These are phyloP conservation scores for Harringtonia lauricola DNA, from an alignment of 2,329 filamentous ascomycete genomes.

Conservation along the genomic window DNA sequence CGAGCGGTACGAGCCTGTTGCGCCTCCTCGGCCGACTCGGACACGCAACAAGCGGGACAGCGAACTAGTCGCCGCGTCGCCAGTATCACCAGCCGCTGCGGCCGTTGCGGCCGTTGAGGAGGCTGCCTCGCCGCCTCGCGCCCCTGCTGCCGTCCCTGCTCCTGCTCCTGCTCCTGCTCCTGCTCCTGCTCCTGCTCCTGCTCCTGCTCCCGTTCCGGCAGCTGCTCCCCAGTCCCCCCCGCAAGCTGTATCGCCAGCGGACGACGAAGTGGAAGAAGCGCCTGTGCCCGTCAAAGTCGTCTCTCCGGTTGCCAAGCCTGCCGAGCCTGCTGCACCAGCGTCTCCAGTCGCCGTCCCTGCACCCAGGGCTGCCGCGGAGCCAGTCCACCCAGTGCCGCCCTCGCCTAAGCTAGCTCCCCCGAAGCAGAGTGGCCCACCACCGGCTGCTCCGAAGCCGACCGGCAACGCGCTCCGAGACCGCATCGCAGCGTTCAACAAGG, in stretches of 20 bases:
- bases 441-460: slow-evolving; percentile 61
- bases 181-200: slow-evolving; percentile 13
- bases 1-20: slow-evolving; percentile 84
- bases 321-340: slow-evolving; percentile 17
- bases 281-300: slow-evolving; percentile 10
- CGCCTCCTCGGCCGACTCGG: slow-evolving; percentile 75
- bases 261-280: slow-evolving; percentile 14
- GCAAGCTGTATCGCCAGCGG: slow-evolving; percentile 18
- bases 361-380: slow-evolving; percentile 23
- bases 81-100: slow-evolving; percentile 8
- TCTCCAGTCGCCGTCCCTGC: slow-evolving; percentile 2
- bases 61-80: slow-evolving; percentile 13
- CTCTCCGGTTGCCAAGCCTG: slow-evolving; percentile 15
- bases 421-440: slow-evolving; percentile 35
- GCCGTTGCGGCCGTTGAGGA: slow-evolving; percentile 14
- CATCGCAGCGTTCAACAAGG: slow-evolving; percentile 94
- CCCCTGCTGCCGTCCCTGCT: slow-evolving; percentile 10
- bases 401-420: slow-evolving; percentile 26
- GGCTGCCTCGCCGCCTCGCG: slow-evolving; percentile 11
- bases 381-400: slow-evolving; percentile 22
- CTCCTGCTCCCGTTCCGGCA: background rate
- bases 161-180: background rate
- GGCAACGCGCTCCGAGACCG: slow-evolving; percentile 82
- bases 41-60: slow-evolving; percentile 57
- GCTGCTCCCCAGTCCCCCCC: slow-evolving; percentile 7